These are phyloP conservation scores for Cryptococcus amylolentus DNA, from an alignment of 1,284 basidiomycete species.

Conservation along the genomic window DNA sequence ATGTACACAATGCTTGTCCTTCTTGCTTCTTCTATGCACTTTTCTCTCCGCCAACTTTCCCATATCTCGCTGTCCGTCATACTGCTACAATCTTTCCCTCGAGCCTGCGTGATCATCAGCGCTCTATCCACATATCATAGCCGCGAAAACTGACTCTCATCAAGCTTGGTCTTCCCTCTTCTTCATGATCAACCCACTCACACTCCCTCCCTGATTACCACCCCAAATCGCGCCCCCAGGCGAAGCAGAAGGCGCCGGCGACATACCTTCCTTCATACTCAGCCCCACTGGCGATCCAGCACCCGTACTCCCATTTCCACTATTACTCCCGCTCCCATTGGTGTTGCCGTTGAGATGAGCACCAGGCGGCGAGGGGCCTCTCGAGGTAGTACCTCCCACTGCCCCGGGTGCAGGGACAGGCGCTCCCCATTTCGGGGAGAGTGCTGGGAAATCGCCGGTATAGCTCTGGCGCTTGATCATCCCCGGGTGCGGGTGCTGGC, in stretches of 20 bases:
- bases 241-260: neutral
- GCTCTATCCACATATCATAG: no score
- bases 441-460: slow-evolving; percentile 7
- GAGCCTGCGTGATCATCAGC: no score
- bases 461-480: neutral
- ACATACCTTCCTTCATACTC: slow-evolving; percentile 1
- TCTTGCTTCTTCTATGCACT: no score
- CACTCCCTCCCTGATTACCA: neutral
- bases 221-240: no score
- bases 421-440: slow-evolving; percentile 9
- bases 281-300: neutral
- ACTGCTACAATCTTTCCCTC: no score
- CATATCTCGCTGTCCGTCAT: no score
- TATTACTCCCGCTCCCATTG: neutral
- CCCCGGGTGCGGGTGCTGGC: neutral
- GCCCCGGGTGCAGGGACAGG: neutral
- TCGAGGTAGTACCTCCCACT: neutral
- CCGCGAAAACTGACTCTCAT: no score
- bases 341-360: neutral
- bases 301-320: neutral
- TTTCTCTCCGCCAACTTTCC: no score
- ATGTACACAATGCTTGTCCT: no score
- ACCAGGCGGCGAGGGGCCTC: neutral
- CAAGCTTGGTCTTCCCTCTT: neutral
- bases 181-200: neutral